phyloP scores from a whole-genome alignment of 176 grass and related monocot genomes.

The Poa pratensis region DNA sequence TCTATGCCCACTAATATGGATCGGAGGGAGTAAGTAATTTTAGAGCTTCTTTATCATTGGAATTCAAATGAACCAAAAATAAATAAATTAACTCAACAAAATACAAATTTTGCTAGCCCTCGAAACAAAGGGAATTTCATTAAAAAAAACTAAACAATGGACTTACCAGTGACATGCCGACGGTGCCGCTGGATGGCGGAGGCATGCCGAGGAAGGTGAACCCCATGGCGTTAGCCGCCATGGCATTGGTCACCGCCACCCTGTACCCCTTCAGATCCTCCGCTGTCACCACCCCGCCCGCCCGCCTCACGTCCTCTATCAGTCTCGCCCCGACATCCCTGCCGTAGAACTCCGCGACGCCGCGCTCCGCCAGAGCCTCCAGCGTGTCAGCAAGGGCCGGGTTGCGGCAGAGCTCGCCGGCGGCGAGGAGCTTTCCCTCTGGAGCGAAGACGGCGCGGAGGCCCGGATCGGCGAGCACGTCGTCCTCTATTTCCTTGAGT shows the following conservation, averaged over 20 bases:
- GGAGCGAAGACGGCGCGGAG: slow-evolving; percentile 70
- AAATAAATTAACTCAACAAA: no score
- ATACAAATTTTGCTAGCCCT: no score
- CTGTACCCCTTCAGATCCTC: slow-evolving; percentile 61
- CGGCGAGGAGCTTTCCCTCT: slow-evolving; percentile 45
- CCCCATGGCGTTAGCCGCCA: slow-evolving; percentile 66
- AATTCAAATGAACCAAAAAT: no score
- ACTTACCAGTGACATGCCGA: slow-evolving; percentile 53
- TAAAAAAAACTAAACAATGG: no score
- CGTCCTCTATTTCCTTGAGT: slow-evolving; percentile 24
- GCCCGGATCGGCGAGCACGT: slow-evolving; percentile 77
- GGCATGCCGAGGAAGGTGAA: slow-evolving; percentile 87
- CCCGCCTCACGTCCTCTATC: slow-evolving; percentile 52
- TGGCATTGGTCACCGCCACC: slow-evolving; percentile 54
- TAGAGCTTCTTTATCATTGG: no score
- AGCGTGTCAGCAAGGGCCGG: slow-evolving; percentile 60
- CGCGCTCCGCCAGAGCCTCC: slow-evolving; percentile 61
- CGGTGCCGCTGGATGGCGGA: slow-evolving; percentile 84
- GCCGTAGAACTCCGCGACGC: slow-evolving; percentile 61
- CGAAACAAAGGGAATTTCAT: no score
- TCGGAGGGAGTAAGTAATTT: no score
- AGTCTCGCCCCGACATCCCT: slow-evolving; percentile 64
- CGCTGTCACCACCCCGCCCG: slow-evolving; percentile 64
- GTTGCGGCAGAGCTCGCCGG: slow-evolving; percentile 77
- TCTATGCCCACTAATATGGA: no score